phyloP scores from a whole-genome alignment of 2,329 filamentous ascomycete species.

The Alternaria metachromatica region DNA sequence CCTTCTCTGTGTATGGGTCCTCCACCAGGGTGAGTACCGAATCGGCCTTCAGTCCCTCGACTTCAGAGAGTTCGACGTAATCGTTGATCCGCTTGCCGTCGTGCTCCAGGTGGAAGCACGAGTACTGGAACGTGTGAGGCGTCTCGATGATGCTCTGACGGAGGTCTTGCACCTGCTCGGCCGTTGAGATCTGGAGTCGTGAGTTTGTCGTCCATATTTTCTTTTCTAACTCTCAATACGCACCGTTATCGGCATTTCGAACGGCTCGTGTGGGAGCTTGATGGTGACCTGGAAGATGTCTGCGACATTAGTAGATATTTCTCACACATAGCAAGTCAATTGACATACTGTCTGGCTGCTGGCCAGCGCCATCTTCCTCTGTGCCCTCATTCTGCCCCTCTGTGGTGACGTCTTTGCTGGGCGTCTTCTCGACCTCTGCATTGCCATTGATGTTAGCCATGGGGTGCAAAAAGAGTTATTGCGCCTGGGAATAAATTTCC shows the following conservation, averaged over 20 bases:
- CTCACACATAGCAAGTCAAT: neutral
- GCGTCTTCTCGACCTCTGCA: slow-evolving; percentile 37
- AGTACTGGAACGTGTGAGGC: slow-evolving; percentile 92
- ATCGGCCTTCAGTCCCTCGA: slow-evolving; percentile 76
- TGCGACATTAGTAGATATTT: slow-evolving; percentile 25
- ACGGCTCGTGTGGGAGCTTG: slow-evolving; percentile 78
- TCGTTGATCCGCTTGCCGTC: slow-evolving; percentile 91
- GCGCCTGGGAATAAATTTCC: neutral
- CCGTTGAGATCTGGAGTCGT: slow-evolving; percentile 74
- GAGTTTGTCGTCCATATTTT: slow-evolving; percentile 15
- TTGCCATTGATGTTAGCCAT: slow-evolving; percentile 31
- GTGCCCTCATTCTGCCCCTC: slow-evolving; percentile 29
- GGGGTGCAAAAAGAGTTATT: neutral
- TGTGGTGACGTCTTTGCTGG: slow-evolving; percentile 29
- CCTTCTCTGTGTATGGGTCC: slow-evolving; percentile 98
- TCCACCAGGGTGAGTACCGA: slow-evolving; percentile 84
- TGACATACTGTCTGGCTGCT: slow-evolving; percentile 41
- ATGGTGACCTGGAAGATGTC: slow-evolving; percentile 76
- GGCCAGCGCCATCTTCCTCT: slow-evolving; percentile 36
- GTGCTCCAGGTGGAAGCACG: slow-evolving; percentile 97
- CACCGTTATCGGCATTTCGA: slow-evolving; percentile 86
- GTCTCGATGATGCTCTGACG: slow-evolving; percentile 95
- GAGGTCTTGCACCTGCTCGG: slow-evolving; percentile 97
- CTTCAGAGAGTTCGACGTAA: slow-evolving; percentile 89
- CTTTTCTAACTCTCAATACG: slow-evolving; percentile 10